Conservation (phyloP, 2,329 filamentous ascomycete species). For the Penicillium palitans region DNA sequence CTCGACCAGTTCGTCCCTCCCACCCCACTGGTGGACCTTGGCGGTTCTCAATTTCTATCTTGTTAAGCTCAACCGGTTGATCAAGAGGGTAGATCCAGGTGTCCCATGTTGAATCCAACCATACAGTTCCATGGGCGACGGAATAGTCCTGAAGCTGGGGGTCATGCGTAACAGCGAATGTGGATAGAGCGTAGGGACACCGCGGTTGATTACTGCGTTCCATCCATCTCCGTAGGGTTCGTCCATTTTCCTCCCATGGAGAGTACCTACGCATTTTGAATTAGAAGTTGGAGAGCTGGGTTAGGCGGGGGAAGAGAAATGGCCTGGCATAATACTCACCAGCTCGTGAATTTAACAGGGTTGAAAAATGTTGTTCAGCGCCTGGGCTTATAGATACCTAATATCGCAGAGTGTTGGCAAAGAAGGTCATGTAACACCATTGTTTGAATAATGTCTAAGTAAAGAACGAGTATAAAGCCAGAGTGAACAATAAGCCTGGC, state of each 20-base stretch:
- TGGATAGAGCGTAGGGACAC: neutral
- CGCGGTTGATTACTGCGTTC: neutral
- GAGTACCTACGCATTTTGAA: neutral
- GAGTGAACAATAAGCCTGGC: neutral
- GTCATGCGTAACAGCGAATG: neutral
- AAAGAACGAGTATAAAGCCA: neutral
- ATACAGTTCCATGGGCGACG: neutral
- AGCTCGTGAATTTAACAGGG: no score
- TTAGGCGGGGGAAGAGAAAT: neutral
- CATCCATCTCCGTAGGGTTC: neutral
- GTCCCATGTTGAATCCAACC: neutral
- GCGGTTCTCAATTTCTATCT: neutral
- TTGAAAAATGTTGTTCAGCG: neutral
- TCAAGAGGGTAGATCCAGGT: neutral
- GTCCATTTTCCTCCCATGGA: neutral
- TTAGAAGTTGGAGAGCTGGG: neutral
- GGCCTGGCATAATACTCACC: neutral
- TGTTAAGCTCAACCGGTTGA: neutral
- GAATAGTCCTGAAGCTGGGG: neutral
- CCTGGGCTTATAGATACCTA: neutral
- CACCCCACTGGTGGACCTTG: neutral
- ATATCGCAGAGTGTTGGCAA: neutral
- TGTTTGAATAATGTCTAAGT: neutral
- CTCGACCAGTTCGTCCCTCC: slow-evolving; percentile 5
- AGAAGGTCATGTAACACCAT: neutral